Percentiles rank a stretch among this genome's conserved stretches.
phyloP scores from a whole-genome alignment of 345 rosid species.

The Jatropha curcas region DNA sequence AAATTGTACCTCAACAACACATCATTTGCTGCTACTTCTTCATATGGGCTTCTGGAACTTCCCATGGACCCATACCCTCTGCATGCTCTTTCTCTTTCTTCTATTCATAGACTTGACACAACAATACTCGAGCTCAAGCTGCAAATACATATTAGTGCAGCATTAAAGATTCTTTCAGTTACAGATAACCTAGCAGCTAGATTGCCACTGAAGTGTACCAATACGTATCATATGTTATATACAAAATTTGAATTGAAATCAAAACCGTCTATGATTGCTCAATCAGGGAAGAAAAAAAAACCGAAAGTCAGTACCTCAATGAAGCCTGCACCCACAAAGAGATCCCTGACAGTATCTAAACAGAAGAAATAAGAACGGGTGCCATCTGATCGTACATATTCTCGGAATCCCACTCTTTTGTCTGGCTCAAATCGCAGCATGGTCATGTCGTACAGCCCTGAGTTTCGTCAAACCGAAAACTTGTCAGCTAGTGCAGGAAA shows the following conservation, averaged over 20 bases:
- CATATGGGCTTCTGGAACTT: constrained; percentile 69
- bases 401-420: constrained; percentile 72
- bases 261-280: not conserved
- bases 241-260: not conserved
- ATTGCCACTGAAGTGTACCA: not conserved
- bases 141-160: constrained; percentile 18
- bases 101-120: constrained; percentile 75
- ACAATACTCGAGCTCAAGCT: constrained; percentile 86
- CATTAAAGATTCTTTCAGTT: not conserved
- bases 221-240: not conserved
- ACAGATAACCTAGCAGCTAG: not conserved
- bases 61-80: constrained; percentile 90
- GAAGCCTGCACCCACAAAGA: constrained; percentile 70
- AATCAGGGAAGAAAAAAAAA: not conserved
- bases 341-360: constrained; percentile 56
- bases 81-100: constrained; percentile 66
- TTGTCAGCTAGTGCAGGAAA: constrained; percentile 10
- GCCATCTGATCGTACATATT: constrained; percentile 77
- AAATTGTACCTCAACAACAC: constrained; percentile 7
- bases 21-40: constrained; percentile 5
- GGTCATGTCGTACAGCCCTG: constrained; percentile 93
- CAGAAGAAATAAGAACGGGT: constrained; percentile 87
- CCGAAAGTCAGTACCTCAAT: constrained; percentile 51
- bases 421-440: constrained; percentile 81
- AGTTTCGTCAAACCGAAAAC: constrained; percentile 26